These are phyloP conservation scores for Brassica carinata DNA, from an alignment of 345 rosid genomes.

Conservation along the genomic window DNA sequence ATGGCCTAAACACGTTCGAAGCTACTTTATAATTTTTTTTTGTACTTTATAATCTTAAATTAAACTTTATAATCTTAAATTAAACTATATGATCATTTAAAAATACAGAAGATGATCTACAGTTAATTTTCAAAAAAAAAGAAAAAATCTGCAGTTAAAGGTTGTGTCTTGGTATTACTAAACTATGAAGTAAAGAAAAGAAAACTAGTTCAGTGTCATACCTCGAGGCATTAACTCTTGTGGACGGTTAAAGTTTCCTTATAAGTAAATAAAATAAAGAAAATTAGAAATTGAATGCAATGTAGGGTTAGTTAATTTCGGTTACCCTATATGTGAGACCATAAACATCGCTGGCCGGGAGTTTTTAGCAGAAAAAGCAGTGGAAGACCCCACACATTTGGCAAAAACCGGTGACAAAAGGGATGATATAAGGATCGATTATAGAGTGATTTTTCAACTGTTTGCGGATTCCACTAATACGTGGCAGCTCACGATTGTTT, in stretches of 20 bases:
- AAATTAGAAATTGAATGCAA: constrained; percentile 9
- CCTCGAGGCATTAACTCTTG: constrained; percentile 25
- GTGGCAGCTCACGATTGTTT: no score
- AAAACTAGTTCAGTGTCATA: not conserved
- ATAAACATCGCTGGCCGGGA: no score
- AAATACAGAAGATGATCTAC: constrained; percentile 7
- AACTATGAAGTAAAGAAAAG: not conserved
- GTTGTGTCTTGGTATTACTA: constrained; percentile 6
- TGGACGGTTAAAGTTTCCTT: constrained; percentile 21
- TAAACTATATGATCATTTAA: not conserved
- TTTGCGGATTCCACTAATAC: no score
- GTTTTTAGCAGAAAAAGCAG: no score
- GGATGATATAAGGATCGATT: no score
- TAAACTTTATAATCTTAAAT: not conserved
- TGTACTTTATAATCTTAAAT: not conserved
- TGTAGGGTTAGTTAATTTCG: constrained; percentile 36
- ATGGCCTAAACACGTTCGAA: not conserved
- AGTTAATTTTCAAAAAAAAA: not conserved
- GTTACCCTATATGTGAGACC: constrained; percentile 29
- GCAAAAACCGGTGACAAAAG: no score
- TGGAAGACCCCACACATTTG: no score
- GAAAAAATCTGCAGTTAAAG: not conserved
- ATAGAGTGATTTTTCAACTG: no score
- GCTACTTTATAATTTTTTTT: not conserved
- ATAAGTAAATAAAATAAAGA: not conserved